phyloP scores from a whole-genome alignment of 768 basidiomycete species.

The Pholiota microspora region DNA sequence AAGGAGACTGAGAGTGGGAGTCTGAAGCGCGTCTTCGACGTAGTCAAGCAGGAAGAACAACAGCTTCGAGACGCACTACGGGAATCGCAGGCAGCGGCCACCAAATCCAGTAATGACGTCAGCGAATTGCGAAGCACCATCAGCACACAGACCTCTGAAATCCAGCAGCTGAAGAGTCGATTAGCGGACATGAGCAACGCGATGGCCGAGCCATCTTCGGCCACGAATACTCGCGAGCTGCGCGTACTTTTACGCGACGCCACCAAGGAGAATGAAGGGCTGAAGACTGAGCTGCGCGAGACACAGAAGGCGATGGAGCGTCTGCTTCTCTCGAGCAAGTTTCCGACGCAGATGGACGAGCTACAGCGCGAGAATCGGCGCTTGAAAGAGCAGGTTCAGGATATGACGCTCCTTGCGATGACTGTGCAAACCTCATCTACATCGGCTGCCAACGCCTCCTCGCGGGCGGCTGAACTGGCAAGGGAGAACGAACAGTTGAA shows the following conservation, averaged over 20 bases:
- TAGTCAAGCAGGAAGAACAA: slow-evolving; percentile 25
- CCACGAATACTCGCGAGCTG: slow-evolving; percentile 30
- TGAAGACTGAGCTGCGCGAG: slow-evolving; percentile 33
- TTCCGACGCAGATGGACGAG: slow-evolving; percentile 29
- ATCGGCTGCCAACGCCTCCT: slow-evolving; percentile 8
- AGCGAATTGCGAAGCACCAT: slow-evolving; percentile 23
- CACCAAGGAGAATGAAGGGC: slow-evolving; percentile 37
- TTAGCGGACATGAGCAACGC: slow-evolving; percentile 30
- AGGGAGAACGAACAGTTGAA: slow-evolving; percentile 37
- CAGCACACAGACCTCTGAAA: slow-evolving; percentile 26
- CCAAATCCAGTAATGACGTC: slow-evolving; percentile 20
- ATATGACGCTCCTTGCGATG: slow-evolving; percentile 29
- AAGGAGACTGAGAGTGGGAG: slow-evolving; percentile 29
- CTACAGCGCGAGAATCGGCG: slow-evolving; percentile 31
- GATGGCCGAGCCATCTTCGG: slow-evolving; percentile 24
- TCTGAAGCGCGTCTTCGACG: slow-evolving; percentile 26
- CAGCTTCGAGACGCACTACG: slow-evolving; percentile 26
- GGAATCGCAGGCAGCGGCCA: slow-evolving; percentile 20
- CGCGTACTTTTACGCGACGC: slow-evolving; percentile 36
- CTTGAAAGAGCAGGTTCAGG: slow-evolving; percentile 28
- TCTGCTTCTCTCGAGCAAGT: slow-evolving; percentile 29
- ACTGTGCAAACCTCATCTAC: slow-evolving; percentile 25
- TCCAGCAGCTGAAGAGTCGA: slow-evolving; percentile 26
- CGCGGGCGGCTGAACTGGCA: slow-evolving; percentile 25
- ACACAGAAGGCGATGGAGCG: slow-evolving; percentile 36